A percentile compares a stretch with the other conserved stretches of the same genome.
Evolutionary conservation across 2,329 filamentous ascomycete genomes (phyloP).

Genomic region (Periconia macrospinosa): DNA sequence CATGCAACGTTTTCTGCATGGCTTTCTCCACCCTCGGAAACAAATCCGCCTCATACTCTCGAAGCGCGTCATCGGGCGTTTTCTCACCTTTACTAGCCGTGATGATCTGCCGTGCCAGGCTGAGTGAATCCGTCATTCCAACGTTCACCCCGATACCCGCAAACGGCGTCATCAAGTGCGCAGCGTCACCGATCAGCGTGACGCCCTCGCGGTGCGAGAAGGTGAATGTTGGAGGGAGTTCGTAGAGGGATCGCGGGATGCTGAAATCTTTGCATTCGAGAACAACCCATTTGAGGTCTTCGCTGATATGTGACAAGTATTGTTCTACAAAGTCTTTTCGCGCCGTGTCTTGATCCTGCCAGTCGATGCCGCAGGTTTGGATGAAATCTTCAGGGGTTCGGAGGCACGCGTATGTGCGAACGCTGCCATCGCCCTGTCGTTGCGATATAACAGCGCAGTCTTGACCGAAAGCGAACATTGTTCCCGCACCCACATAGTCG

Average conservation of each 20-base stretch:
- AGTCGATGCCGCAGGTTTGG: constrained; percentile 51
- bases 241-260: constrained; percentile 48
- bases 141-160: constrained; percentile 64
- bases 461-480: constrained; percentile 35
- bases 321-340: constrained; percentile 23
- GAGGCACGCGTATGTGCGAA: constrained; percentile 46
- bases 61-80: constrained; percentile 18
- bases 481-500: constrained; percentile 48
- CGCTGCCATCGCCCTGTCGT: constrained; percentile 54
- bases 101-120: constrained; percentile 44
- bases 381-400: constrained; percentile 44
- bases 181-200: constrained; percentile 62
- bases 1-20: constrained; percentile 15
- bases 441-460: constrained; percentile 47
- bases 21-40: constrained; percentile 2
- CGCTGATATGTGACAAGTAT: constrained; percentile 40
- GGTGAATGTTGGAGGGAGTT: constrained; percentile 54
- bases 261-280: constrained; percentile 18
- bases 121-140: constrained; percentile 58
- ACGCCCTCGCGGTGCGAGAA: constrained; percentile 55
- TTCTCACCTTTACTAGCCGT: constrained; percentile 20
- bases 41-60: constrained; percentile 23
- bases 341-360: constrained; percentile 40
- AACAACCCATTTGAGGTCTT: constrained; percentile 23
- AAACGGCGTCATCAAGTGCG: constrained; percentile 62